phyloP scores from a whole-genome alignment of 169 alveolate genomes.

The Plasmodium blacklocki region DNA sequence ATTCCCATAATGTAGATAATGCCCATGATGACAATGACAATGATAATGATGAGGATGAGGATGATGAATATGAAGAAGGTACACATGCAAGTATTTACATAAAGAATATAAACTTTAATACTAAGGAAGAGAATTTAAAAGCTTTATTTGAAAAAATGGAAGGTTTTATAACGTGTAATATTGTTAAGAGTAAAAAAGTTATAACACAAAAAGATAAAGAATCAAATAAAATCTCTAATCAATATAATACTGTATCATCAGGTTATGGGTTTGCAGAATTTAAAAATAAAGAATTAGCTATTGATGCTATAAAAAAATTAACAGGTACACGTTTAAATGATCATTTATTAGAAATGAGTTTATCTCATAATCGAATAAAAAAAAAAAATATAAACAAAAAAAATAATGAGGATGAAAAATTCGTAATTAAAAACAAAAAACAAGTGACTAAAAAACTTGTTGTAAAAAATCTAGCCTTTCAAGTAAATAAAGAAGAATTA shows the following conservation, averaged over 20 bases:
- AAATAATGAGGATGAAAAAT: conserved; percentile 60
- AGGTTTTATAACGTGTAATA: conserved; percentile 84
- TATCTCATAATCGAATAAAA: conserved; percentile 81
- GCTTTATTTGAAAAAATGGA: conserved; percentile 79
- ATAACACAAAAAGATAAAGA: conserved; percentile 65
- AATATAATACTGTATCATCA: conserved; percentile 78
- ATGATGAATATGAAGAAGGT: conserved; percentile 70
- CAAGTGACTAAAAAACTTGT: conserved; percentile 88
- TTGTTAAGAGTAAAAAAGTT: conserved; percentile 82
- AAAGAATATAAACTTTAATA: conserved; percentile 91
- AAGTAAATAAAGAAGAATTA: conserved; percentile 94
- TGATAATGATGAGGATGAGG: conserved; percentile 13
- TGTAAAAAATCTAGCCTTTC: conserved; percentile 96
- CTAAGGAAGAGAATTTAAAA: conserved; percentile 88
- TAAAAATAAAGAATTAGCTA: conserved; percentile 82
- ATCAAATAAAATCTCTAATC: conserved; percentile 7
- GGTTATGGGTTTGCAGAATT: conserved; percentile 96
- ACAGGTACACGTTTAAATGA: conserved; percentile 82
- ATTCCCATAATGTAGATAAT: neutral
- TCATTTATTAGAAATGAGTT: conserved; percentile 80
- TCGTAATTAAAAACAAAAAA: conserved; percentile 74
- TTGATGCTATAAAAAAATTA: conserved; percentile 82
- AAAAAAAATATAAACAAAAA: neutral
- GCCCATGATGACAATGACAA: neutral
- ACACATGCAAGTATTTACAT: conserved; percentile 90